Evolutionary conservation across 352 stramenopile species (phyloP).

Genomic region (Globisporangium lucens): DNA sequence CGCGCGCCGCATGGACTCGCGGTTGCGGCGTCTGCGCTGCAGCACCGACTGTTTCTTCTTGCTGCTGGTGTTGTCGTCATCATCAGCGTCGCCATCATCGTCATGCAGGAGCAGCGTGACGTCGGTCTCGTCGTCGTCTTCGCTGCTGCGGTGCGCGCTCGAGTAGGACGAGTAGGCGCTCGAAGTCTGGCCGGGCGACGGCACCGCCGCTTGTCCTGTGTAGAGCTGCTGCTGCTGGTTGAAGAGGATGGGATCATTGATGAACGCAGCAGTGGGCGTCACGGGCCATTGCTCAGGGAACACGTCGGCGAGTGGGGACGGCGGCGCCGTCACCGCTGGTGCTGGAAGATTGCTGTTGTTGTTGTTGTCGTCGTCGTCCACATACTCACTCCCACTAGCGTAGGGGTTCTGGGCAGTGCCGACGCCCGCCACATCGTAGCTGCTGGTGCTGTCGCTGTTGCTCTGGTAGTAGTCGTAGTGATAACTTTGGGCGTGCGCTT

Average conservation of each 20-base stretch:
- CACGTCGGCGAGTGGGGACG: not conserved
- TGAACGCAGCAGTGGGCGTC: not conserved
- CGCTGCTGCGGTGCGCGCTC: constrained; percentile 6
- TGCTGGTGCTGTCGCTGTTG: not conserved
- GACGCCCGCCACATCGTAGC: not conserved
- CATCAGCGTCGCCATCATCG: not conserved
- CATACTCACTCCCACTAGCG: not conserved
- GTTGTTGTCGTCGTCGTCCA: not conserved
- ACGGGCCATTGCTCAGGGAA: not conserved
- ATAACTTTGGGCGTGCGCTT: not conserved
- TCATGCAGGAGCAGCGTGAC: not conserved
- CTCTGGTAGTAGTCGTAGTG: not conserved
- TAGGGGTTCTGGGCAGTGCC: not conserved
- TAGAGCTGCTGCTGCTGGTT: not conserved
- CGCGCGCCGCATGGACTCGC: constrained; percentile 34
- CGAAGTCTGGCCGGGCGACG: not conserved
- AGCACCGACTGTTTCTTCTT: constrained; percentile 15
- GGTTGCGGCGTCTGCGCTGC: constrained; percentile 25
- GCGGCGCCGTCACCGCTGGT: not conserved
- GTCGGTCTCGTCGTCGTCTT: constrained; percentile 4
- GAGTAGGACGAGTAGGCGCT: not conserved
- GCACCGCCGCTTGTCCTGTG: not conserved
- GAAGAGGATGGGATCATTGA: not conserved
- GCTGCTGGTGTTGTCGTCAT: not conserved
- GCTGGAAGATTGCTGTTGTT: not conserved